Evolutionary conservation across 257 asterid species (phyloP), one percentile per base, ranked within the genome.

Genomic region (Perilla frutescens): DNA sequence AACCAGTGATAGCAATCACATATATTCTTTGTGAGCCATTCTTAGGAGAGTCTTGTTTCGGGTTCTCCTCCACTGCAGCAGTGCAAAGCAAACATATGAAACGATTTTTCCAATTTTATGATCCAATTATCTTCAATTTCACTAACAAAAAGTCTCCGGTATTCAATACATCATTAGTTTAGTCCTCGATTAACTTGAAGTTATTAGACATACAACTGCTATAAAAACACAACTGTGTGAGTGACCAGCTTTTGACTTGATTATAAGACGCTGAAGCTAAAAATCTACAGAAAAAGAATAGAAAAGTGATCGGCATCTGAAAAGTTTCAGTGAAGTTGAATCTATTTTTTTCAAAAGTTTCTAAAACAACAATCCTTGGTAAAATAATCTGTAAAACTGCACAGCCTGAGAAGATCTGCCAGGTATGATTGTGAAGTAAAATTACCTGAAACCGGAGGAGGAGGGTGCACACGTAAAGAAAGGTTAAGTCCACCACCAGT

Each of bases 361-460:
- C 13, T 10, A 45, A 8, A 2, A 45, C 50, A 45, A 45, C 13
- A 45, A 45, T 8, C 11, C 11, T 3, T 8, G 50, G 50, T 45
- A 45, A 45, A 9, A 43, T 43, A 43, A 5, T 43, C 2, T 6
- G 48, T 7, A 2, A 7, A 43, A 43, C 48, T 43, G 48, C 48
- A 43, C 48, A 43, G 48, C 48, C 10, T 43, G 48, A 43, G 48
- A 43, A 43, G 9, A 43, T 43, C 48, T 43, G 10, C 48, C 9
- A 1, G 48, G 34, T 15, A 20, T n/a, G 8, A 72, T 14, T 40
- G 11, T 43, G 62, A 39, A 62, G 62, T 73, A 44, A 11, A 66
- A 64, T 41, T 72, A 85, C 89, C 85, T 49, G 26, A 13, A 26
- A 13, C 6, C 7, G 62, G 4, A 67, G 7, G 8, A 26, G 36